Conservation (phyloP, 768 basidiomycete genomes). For the Tricholoma sp. region DNA sequence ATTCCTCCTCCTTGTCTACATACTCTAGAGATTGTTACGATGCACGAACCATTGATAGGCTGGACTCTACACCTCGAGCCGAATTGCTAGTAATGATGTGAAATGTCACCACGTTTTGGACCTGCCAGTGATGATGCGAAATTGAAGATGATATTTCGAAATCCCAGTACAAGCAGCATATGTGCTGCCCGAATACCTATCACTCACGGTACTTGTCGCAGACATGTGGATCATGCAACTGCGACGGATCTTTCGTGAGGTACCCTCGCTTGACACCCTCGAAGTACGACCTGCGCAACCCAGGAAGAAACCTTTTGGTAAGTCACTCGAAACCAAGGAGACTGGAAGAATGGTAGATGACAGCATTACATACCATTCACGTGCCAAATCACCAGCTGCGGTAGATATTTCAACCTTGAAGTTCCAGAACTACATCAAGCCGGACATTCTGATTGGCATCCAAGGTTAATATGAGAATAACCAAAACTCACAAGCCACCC, state of each 20-base stretch:
- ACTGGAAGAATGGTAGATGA: not conserved
- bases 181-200: not conserved
- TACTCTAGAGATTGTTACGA: too few relatives aligned
- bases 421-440: slow-evolving; percentile 47
- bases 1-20: too few relatives aligned
- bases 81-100: too few relatives aligned
- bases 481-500: slow-evolving; percentile 60
- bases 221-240: slow-evolving; percentile 53
- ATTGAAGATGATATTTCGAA: too few relatives aligned
- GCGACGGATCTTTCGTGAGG: slow-evolving; percentile 58
- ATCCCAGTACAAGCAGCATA: not conserved
- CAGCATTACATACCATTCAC: slow-evolving; percentile 52
- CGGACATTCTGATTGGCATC: not conserved
- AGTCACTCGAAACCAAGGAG: not conserved
- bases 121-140: too few relatives aligned
- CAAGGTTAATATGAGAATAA: not conserved
- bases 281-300: slow-evolving; percentile 57
- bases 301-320: not conserved
- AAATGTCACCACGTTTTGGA: too few relatives aligned
- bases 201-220: slow-evolving; percentile 46
- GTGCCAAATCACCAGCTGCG: slow-evolving; percentile 43
- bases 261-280: slow-evolving; percentile 55
- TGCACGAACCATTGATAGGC: too few relatives aligned
- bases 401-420: slow-evolving; percentile 64
- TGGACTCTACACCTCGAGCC: too few relatives aligned